Evolutionary conservation across 2,329 filamentous ascomycete species (phyloP).

Genomic region (Penicillium sp.): DNA sequence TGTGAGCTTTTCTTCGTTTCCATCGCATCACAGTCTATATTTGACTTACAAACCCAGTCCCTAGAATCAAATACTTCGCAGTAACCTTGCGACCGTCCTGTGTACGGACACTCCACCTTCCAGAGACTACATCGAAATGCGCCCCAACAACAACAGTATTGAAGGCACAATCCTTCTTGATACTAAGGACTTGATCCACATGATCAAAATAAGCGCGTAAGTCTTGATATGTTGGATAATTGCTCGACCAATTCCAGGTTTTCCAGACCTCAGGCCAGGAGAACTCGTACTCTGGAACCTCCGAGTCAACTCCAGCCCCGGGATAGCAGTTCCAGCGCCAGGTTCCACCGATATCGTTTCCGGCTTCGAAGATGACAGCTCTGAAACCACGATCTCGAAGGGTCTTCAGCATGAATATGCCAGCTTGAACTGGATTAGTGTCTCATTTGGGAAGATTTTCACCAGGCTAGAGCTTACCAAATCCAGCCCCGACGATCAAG

Average conservation of each 20-base stretch:
- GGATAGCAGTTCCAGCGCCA: conserved; percentile 48
- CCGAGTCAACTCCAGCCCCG: conserved; percentile 54
- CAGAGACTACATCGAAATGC: conserved; percentile 36
- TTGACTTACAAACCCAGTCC: conserved; percentile 43
- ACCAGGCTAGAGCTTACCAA: conserved; percentile 10
- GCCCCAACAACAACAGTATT: conserved; percentile 44
- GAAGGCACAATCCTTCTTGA: conserved; percentile 49
- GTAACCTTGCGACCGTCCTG: conserved; percentile 41
- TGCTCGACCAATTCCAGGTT: conserved; percentile 45
- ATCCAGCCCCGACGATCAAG: conserved; percentile 30
- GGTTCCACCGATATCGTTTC: not conserved
- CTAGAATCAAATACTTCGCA: conserved; percentile 47
- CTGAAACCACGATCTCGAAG: conserved; percentile 40
- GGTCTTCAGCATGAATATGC: conserved; percentile 10
- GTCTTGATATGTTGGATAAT: conserved; percentile 35
- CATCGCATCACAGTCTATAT: not conserved
- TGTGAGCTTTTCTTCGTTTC: not conserved
- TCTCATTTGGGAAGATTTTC: not conserved
- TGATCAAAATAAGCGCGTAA: conserved; percentile 49
- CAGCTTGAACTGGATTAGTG: not conserved
- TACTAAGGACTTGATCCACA: conserved; percentile 44
- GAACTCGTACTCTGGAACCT: conserved; percentile 55
- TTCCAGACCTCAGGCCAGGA: conserved; percentile 50
- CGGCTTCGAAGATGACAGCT: conserved; percentile 32
- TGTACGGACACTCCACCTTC: conserved; percentile 47